phyloP scores from a whole-genome alignment of 768 basidiomycete genomes.

The Roridomyces roridus region DNA sequence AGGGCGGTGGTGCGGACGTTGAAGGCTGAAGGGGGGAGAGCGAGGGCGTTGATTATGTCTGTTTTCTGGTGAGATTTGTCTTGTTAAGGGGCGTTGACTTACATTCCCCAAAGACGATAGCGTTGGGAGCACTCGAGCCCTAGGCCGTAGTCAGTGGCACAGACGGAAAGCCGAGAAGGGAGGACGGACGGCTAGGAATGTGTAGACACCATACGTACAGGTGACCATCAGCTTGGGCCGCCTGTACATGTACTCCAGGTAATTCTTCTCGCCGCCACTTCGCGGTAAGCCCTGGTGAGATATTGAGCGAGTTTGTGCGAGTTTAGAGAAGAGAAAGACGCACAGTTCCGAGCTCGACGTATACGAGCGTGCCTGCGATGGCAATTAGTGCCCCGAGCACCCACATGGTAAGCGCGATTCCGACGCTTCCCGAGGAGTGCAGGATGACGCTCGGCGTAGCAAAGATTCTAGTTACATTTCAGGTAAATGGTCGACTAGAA shows the following conservation, averaged over 20 bases:
- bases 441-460: constrained; percentile 49
- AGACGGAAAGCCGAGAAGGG: constrained; percentile 13
- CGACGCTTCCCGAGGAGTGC: constrained; percentile 45
- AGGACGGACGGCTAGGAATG: constrained; percentile 47
- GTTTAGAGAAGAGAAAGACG: constrained; percentile 12
- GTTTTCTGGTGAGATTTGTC: neutral
- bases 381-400: constrained; percentile 47
- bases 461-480: constrained; percentile 34
- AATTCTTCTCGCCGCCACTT: constrained; percentile 77
- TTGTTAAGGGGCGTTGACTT: neutral
- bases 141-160: neutral
- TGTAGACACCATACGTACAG: constrained; percentile 61
- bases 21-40: constrained; percentile 30
- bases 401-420: constrained; percentile 51
- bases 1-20: constrained; percentile 36
- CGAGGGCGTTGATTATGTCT: constrained; percentile 44
- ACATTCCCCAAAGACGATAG: constrained; percentile 70
- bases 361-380: constrained; percentile 46
- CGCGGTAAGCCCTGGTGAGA: constrained; percentile 57
- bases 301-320: neutral
- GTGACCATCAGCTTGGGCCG: constrained; percentile 62
- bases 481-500: neutral
- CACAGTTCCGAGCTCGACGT: constrained; percentile 48
- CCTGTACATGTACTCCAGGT: constrained; percentile 66
- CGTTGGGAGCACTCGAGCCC: constrained; percentile 34